Evolutionary conservation across 1,284 basidiomycete species (phyloP), one percentile per base, ranked within the genome.

Genomic region (Ustilago loliicola): DNA sequence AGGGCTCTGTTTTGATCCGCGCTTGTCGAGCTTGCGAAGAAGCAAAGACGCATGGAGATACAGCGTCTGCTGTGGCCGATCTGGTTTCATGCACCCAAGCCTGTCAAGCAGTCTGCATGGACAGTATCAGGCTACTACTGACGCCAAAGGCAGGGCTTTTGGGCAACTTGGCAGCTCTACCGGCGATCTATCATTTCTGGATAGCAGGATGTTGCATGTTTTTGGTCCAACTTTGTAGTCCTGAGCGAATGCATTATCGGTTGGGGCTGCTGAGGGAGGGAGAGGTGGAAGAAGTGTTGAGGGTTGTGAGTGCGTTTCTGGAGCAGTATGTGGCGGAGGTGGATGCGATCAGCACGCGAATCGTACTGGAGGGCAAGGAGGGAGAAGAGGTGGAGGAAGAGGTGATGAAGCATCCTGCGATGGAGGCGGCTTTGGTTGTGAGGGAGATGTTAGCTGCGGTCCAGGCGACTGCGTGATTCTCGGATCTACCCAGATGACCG

Each of bases 141-240:
- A 34, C 25, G 2, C 21, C 54, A 2, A 2, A 30, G 2, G 45
- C 66, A 1, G 34, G 55, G 0, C 54, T 74, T 10, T n/a, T 60
- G 3, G 57, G 57, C 2, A 42, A 7, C 8, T 7, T 74, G 47
- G 66, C 66, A 21, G 66, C 61, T 1, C 29, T 74, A 7, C 66
- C 72, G 13, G 53, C 61, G 23, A 62, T 74, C 36, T 59, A 53
- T 21, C 72, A 65, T 25, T 63, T 58, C 23, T 69, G 72, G 66
- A 65, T 69, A 13, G 40, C 25, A 0, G 57, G 38, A 3, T 61
- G 61, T 10, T 19, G 42, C 19, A 19, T 48, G 3, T 74, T 65
- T 30, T 25, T 69, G 51, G n/a, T 74, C 9, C 21, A 55, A 29
- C 36, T 74, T 0, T 68, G 66, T 38, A 42, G 8, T 21, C 50